phyloP scores from a whole-genome alignment of 768 basidiomycete genomes.

The Fomitopsis serialis region DNA sequence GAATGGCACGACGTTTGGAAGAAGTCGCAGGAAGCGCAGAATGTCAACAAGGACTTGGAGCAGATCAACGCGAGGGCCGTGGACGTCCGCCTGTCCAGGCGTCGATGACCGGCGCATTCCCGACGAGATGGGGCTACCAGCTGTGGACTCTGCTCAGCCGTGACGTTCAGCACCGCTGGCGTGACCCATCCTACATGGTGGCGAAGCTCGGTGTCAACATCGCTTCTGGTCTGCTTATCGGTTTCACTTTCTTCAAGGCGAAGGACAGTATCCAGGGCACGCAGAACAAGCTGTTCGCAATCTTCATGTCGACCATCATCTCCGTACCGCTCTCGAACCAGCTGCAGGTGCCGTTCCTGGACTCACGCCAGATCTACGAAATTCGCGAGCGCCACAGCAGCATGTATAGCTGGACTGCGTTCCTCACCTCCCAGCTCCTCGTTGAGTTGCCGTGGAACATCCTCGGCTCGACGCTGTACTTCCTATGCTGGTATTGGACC shows the following conservation, averaged over 20 bases:
- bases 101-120: conserved; percentile 25
- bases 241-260: conserved; percentile 37
- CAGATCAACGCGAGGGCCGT: conserved; percentile 35
- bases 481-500: conserved; percentile 45
- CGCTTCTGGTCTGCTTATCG: conserved; percentile 31
- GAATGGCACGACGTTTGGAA: conserved; percentile 52
- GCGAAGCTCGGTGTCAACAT: conserved; percentile 33
- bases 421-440: conserved; percentile 29
- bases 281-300: conserved; percentile 39
- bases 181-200: conserved; percentile 34
- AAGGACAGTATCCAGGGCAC: conserved; percentile 33
- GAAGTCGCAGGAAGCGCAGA: conserved; percentile 33
- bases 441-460: conserved; percentile 42
- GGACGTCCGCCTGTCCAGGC: conserved; percentile 20
- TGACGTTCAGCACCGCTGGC: conserved; percentile 30
- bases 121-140: conserved; percentile 36
- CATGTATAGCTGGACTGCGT: conserved; percentile 38
- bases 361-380: conserved; percentile 32
- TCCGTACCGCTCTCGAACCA: conserved; percentile 35
- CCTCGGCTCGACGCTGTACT: conserved; percentile 35
- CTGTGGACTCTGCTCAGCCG: conserved; percentile 26
- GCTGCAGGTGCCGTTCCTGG: conserved; percentile 37
- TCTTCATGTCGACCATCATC: conserved; percentile 30
- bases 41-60: conserved; percentile 37
- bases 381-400: conserved; percentile 36